Evolutionary conservation across 1,284 basidiomycete genomes (phyloP), one percentile per base, ranked within the genome.

Genomic region (Trametes polyzona): DNA sequence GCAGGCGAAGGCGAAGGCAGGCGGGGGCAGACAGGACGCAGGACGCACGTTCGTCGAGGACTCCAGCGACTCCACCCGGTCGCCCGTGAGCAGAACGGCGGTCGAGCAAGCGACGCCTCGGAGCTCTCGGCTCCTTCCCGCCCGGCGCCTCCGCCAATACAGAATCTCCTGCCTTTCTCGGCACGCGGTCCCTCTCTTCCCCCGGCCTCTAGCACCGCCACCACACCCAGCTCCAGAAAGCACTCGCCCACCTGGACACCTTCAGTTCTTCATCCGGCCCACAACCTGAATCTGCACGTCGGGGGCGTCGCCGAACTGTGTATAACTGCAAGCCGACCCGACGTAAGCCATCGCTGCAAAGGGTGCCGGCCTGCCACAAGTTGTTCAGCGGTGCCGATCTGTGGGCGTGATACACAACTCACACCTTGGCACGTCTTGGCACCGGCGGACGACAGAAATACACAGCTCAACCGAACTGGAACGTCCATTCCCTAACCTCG

Each of bases 1-100:
- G n/a, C 14, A 32, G 30, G 30, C 21, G 41, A 40, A 29, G 39
- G 29, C 6, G 41, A 40, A 23, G 16, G 37, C 2, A 11, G 44
- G 24, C 27, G 36, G 41, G 12, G 16, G 16, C n/a, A n/a, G n/a
- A n/a, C n/a, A n/a, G n/a, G n/a, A n/a, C n/a, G n/a, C n/a, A n/a
- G 24, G 27, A 50, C 54, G 54, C 54, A 56, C 54, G 54, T 56
- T 56, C 47, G 54, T 56, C 35, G 47, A 32, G 35, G 16, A 40
- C 41, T 50, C 54, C 35, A 55, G 47, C 47, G 40, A 46, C 54
- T 56, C 54, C 54, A 56, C 54, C 42, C 27, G 19, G 16, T 19
- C 14, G 14, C 17, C 24, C 12, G 44, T 21, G 23, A 24, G 35
- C 46, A 26, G 32, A 9, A 41, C 23, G 23, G 33, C 11, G 11